A percentile compares a stretch with the other conserved stretches of the same genome.
Evolutionary conservation across 148 eudicot species (phyloP).

Genomic region (Silene uniflora): DNA sequence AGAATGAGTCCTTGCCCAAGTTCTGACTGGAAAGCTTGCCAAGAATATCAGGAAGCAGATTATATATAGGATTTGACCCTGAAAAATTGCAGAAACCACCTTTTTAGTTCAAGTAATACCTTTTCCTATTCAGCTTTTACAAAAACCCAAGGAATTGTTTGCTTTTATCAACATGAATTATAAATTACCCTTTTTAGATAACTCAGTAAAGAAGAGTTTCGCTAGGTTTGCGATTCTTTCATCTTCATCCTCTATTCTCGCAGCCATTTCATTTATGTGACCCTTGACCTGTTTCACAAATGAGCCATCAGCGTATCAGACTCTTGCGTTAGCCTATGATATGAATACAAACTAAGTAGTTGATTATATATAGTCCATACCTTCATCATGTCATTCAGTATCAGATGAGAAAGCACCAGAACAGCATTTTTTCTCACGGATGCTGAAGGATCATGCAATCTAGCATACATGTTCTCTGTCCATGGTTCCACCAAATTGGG

Average conservation of each 20-base stretch:
- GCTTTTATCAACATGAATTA: background rate
- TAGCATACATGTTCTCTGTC: constrained; percentile 94
- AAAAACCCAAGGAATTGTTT: background rate
- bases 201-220: constrained; percentile 80
- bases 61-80: constrained; percentile 92
- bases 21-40: constrained; percentile 75
- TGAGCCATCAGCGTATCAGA: constrained; percentile 12
- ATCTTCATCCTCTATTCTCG: constrained; percentile 88
- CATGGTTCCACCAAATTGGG: constrained; percentile 96
- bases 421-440: constrained; percentile 95
- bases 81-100: constrained; percentile 8
- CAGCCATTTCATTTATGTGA: constrained; percentile 84
- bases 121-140: background rate
- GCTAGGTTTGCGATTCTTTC: constrained; percentile 88
- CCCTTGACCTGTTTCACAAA: constrained; percentile 70
- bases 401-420: constrained; percentile 94
- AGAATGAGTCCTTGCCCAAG: constrained; percentile 67
- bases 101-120: background rate
- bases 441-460: constrained; percentile 71
- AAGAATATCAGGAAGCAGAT: constrained; percentile 92
- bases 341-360: constrained; percentile 6
- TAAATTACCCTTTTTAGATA: constrained; percentile 76
- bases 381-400: constrained; percentile 99
- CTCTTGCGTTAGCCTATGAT: background rate
- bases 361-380: constrained; percentile 28